A percentile compares a stretch with the other conserved stretches of the same genome.
Conservation (phyloP, 192 early-diverging fungal genomes). For the Rhizoclosmatium sp. region DNA sequence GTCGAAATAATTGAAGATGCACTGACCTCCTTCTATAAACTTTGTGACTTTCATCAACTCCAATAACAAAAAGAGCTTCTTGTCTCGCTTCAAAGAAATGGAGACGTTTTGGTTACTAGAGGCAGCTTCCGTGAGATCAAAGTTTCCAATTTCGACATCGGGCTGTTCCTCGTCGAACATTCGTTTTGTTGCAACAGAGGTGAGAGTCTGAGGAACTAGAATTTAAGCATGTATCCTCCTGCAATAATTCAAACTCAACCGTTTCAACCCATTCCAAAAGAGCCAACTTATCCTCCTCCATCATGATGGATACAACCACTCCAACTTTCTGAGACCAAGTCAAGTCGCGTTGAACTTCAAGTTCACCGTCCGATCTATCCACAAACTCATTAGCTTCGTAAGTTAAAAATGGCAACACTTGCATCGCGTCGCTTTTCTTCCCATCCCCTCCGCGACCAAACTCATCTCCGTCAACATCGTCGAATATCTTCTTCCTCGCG, state of each 20-base stretch:
- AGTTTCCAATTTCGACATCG: constrained; percentile 43
- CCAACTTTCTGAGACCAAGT: constrained; percentile 58
- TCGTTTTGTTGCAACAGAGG: constrained; percentile 45
- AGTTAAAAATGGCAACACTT: background rate
- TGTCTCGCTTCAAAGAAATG: constrained; percentile 34
- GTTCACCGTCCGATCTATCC: constrained; percentile 29
- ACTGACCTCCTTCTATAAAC: constrained; percentile 37
- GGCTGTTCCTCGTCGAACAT: constrained; percentile 43
- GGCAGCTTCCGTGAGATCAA: constrained; percentile 48
- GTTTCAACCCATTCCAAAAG: constrained; percentile 54
- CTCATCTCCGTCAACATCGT: background rate
- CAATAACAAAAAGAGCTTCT: constrained; percentile 53
- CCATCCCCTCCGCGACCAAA: background rate
- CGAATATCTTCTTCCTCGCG: background rate
- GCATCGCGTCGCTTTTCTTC: background rate
- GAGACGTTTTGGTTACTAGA: constrained; percentile 34
- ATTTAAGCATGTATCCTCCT: background rate
- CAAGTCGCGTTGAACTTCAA: constrained; percentile 34
- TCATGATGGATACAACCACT: constrained; percentile 55
- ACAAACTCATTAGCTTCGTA: background rate
- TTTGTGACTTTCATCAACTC: constrained; percentile 47
- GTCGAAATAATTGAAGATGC: background rate
- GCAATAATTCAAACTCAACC: background rate
- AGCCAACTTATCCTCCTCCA: constrained; percentile 46
- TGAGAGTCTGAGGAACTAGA: constrained; percentile 43